A percentile compares a stretch with the other conserved stretches of the same genome.
phyloP scores from a whole-genome alignment of 768 basidiomycete genomes.

The Saitozyma podzolica region DNA sequence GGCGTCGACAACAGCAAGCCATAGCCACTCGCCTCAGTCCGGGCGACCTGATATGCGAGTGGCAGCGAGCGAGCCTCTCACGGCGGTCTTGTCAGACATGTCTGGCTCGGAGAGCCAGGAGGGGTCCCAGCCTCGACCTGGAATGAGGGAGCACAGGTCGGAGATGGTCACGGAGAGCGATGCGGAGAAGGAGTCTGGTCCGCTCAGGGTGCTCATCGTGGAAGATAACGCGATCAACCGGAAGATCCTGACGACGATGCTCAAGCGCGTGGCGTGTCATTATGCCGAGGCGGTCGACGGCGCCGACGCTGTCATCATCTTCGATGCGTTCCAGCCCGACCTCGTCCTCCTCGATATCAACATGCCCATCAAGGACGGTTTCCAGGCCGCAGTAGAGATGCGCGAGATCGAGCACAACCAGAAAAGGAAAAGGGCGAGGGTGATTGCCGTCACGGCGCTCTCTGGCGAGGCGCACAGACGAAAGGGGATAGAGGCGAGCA shows the following conservation, averaged over 20 bases:
- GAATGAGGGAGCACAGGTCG: not conserved
- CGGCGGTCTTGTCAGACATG: not conserved
- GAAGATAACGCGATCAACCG: slow-evolving; percentile 49
- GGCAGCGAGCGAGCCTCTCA: not conserved
- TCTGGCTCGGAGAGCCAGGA: not conserved
- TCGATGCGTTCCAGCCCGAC: slow-evolving; percentile 31
- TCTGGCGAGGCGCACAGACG: slow-evolving; percentile 30
- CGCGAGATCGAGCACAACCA: slow-evolving; percentile 31
- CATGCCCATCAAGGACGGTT: slow-evolving; percentile 51
- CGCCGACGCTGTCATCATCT: slow-evolving; percentile 38
- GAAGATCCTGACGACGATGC: slow-evolving; percentile 37
- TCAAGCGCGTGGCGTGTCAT: slow-evolving; percentile 17
- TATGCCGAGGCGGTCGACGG: slow-evolving; percentile 48
- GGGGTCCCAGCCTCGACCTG: not conserved
- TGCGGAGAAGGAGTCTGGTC: not conserved
- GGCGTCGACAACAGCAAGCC: no score
- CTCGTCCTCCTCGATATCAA: slow-evolving; percentile 48
- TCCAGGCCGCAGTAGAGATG: slow-evolving; percentile 44
- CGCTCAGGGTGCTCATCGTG: slow-evolving; percentile 42
- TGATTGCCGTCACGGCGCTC: slow-evolving; percentile 49
- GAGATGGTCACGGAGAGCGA: not conserved
- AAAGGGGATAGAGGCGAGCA: slow-evolving; percentile 20
- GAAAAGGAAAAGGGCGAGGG: slow-evolving; percentile 20
- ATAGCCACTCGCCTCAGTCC: not conserved
- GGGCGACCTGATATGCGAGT: not conserved